Conservation (phyloP, 257 asterid genomes). For the Solanum dulcamara region DNA sequence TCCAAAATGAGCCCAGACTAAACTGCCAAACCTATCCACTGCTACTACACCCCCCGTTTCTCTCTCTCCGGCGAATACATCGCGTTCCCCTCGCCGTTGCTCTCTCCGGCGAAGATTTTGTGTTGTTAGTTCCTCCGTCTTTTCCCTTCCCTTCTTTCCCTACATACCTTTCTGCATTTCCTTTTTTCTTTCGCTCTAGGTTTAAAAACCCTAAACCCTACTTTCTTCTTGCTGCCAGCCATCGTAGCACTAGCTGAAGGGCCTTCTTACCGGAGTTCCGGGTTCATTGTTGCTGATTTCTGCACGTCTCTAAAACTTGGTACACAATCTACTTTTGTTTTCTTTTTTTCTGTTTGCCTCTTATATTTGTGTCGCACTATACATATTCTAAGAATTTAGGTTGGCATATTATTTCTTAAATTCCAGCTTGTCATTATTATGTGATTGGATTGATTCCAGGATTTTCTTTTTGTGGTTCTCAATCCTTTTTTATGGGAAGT, state of each 20-base stretch:
- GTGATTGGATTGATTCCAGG: neutral
- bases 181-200: neutral
- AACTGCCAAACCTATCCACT: neutral
- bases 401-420: neutral
- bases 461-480: neutral
- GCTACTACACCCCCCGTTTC: neutral
- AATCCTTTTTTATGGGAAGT: neutral
- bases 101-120: neutral
- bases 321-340: neutral
- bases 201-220: neutral
- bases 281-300: neutral
- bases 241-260: neutral
- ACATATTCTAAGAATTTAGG: neutral
- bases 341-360: neutral
- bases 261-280: neutral
- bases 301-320: neutral
- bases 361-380: neutral
- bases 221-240: neutral
- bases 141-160: neutral
- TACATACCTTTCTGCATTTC: neutral
- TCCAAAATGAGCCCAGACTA: neutral
- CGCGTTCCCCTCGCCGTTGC: neutral
- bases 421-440: neutral
- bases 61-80: neutral
- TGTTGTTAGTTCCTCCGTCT: neutral